phyloP scores from a whole-genome alignment of 441 rosid genomes.

The Adansonia rubrostipa region DNA sequence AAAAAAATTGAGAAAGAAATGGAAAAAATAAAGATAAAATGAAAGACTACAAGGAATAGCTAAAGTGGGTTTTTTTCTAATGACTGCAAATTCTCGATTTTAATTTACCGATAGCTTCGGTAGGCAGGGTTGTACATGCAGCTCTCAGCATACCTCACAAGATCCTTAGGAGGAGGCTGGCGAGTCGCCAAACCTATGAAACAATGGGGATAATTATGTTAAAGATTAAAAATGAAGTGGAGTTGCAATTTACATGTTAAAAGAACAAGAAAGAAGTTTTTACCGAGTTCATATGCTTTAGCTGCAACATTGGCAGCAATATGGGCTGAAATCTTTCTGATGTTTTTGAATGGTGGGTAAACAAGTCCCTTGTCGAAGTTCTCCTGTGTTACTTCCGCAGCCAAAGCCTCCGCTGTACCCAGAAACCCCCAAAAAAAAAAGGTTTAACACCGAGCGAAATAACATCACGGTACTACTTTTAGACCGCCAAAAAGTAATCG shows the following conservation, averaged over 20 bases:
- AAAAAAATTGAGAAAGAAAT: neutral
- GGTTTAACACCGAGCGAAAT: neutral
- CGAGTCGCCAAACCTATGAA: slow-evolving; percentile 79
- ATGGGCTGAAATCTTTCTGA: slow-evolving; percentile 84
- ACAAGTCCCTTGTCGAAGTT: slow-evolving; percentile 77
- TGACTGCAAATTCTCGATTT: neutral
- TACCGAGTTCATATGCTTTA: slow-evolving; percentile 87
- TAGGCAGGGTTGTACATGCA: slow-evolving; percentile 87
- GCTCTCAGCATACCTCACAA: slow-evolving; percentile 75
- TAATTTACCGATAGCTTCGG: slow-evolving; percentile 63
- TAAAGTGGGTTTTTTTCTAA: neutral
- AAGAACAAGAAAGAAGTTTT: slow-evolving; percentile 23
- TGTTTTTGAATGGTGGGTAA: slow-evolving; percentile 79
- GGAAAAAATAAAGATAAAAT: neutral
- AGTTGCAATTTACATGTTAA: neutral
- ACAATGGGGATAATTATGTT: slow-evolving; percentile 13
- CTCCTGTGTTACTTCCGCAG: slow-evolving; percentile 72
- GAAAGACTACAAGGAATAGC: neutral
- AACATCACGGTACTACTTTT: neutral
- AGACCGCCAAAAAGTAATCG: neutral
- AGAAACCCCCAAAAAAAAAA: neutral
- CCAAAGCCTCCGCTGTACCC: slow-evolving; percentile 78
- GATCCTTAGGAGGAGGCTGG: slow-evolving; percentile 74
- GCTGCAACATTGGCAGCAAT: slow-evolving; percentile 88
- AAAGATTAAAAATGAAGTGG: no score